These are phyloP conservation scores for Lenzites betulinus DNA, from an alignment of 768 basidiomycete genomes.

Conservation along the genomic window DNA sequence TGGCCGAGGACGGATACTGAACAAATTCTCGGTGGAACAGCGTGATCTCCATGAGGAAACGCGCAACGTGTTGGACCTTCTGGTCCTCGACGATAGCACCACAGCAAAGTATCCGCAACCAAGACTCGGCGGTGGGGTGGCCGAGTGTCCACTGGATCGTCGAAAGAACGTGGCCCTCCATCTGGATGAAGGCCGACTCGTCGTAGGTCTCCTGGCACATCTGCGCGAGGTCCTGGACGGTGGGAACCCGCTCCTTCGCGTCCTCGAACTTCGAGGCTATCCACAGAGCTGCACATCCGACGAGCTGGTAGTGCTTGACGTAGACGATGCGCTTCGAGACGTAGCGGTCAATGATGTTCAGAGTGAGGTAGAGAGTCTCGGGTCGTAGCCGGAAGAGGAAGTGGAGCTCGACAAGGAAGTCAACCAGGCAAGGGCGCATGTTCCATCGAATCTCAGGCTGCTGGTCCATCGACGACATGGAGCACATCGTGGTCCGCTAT, in stretches of 20 bases:
- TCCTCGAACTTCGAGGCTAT: constrained; percentile 99
- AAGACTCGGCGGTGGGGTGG: constrained; percentile 97
- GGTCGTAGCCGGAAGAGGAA: constrained; percentile 97
- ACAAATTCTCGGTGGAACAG: constrained; percentile 97
- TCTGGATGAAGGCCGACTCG: constrained; percentile 96
- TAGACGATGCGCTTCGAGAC: constrained; percentile 98
- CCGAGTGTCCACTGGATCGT: constrained; percentile 97
- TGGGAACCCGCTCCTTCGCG: constrained; percentile 96
- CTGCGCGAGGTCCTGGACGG: constrained; percentile 90
- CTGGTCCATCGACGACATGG: constrained; percentile 96
- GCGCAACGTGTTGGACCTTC: constrained; percentile 92
- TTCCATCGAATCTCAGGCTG: constrained; percentile 99
- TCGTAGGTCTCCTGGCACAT: constrained; percentile 98
- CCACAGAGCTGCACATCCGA: constrained; percentile 98
- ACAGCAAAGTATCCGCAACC: constrained; percentile 85
- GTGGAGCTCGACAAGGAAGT: constrained; percentile 98
- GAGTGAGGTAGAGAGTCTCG: constrained; percentile 96
- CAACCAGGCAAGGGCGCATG: constrained; percentile 98
- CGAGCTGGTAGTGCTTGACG: constrained; percentile 99
- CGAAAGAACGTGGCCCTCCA: constrained; percentile 96
- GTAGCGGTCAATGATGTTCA: constrained; percentile 99
- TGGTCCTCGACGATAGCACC: constrained; percentile 78
- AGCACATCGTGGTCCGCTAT: constrained; percentile 85
- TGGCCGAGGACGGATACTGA: constrained; percentile 78
- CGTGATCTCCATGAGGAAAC: constrained; percentile 99